phyloP scores from a whole-genome alignment of 305 asterid species.

The Fraxinus platypoda region DNA sequence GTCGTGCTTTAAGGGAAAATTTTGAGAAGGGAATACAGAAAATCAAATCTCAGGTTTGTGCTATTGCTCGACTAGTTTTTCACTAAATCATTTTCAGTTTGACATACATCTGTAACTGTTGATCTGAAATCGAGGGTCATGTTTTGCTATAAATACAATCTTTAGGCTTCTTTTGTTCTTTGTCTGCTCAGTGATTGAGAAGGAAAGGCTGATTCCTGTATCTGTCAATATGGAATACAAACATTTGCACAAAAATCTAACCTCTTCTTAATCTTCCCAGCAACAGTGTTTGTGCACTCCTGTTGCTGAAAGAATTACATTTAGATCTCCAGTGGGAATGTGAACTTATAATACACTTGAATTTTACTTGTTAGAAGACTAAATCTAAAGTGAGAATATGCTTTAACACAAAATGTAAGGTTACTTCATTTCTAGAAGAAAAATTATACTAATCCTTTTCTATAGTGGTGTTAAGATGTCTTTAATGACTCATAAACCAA shows the following conservation, averaged over 20 bases:
- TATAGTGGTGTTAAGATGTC: neutral
- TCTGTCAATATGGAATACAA: neutral
- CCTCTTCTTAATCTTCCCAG: neutral
- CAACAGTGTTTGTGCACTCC: neutral
- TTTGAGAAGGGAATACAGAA: slow-evolving; percentile 72
- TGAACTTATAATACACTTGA: neutral
- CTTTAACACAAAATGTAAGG: neutral
- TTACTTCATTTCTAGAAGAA: neutral
- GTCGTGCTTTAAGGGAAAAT: slow-evolving; percentile 63
- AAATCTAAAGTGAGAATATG: neutral
- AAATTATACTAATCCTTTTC: neutral
- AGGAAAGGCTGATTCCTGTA: neutral
- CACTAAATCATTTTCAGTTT: neutral
- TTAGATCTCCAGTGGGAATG: neutral
- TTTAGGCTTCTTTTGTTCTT: slow-evolving; percentile 4
- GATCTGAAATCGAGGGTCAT: neutral
- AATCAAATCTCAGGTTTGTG: slow-evolving; percentile 78
- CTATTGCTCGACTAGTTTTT: slow-evolving; percentile 1
- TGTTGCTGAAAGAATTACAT: neutral
- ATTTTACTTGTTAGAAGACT: neutral
- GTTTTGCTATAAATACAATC: neutral
- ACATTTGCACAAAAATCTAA: neutral
- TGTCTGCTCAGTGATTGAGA: neutral
- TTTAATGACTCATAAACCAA: neutral
- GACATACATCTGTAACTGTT: neutral